phyloP scores from a whole-genome alignment of 2,329 filamentous ascomycete genomes.

The Xylaria sp. region DNA sequence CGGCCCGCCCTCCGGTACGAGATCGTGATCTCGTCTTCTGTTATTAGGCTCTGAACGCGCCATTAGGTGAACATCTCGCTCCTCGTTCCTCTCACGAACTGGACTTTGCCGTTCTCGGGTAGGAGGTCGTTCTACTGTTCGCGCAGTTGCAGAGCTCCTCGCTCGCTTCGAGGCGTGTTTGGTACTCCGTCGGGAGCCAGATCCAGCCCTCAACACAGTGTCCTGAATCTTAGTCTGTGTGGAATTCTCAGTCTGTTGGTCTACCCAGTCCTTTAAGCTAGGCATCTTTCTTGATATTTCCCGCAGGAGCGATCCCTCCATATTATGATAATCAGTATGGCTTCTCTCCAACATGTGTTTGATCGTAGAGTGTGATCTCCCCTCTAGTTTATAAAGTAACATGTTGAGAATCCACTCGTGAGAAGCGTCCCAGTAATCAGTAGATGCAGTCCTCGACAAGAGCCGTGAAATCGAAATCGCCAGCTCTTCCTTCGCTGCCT shows the following conservation, averaged over 20 bases:
- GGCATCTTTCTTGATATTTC: slow-evolving; percentile 35
- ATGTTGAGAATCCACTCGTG: slow-evolving; percentile 35
- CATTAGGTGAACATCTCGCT: slow-evolving; percentile 2
- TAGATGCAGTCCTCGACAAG: slow-evolving; percentile 28
- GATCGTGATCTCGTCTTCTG: neutral
- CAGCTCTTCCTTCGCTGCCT: slow-evolving; percentile 24
- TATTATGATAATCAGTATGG: slow-evolving; percentile 27
- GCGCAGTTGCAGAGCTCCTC: slow-evolving; percentile 1
- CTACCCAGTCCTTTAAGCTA: slow-evolving; percentile 30
- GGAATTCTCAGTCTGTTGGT: slow-evolving; percentile 6
- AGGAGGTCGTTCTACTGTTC: neutral
- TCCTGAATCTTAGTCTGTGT: neutral
- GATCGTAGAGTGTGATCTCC: slow-evolving; percentile 26
- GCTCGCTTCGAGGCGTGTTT: neutral
- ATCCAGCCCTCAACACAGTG: slow-evolving; percentile 5
- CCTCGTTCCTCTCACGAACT: neutral
- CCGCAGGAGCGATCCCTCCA: slow-evolving; percentile 29
- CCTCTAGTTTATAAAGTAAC: slow-evolving; percentile 36
- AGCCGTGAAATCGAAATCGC: slow-evolving; percentile 34
- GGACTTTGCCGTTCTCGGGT: neutral
- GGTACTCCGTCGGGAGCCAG: neutral
- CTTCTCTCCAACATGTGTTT: slow-evolving; percentile 31
- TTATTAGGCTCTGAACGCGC: neutral
- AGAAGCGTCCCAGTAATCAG: slow-evolving; percentile 29
- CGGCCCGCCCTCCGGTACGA: neutral